Percentiles rank a stretch among this genome's conserved stretches.
These are phyloP conservation scores for Hymenotorrendiella dingleyae DNA, from an alignment of 2,329 filamentous ascomycete genomes.

Conservation along the genomic window DNA sequence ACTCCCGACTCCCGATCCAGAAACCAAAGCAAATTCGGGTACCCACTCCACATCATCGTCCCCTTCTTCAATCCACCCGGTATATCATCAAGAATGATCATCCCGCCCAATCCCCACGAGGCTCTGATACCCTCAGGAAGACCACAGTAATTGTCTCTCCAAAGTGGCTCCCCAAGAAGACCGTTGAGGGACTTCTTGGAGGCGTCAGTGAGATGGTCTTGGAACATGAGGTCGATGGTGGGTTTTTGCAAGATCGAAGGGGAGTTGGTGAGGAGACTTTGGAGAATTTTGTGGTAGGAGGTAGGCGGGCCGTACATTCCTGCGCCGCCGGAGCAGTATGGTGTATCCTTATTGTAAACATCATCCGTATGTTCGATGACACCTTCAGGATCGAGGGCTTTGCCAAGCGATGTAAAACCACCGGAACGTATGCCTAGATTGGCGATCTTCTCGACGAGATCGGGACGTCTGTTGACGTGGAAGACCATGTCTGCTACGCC, in stretches of 20 bases:
- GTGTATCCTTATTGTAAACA: slow-evolving; percentile 6
- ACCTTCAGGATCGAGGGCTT: slow-evolving; percentile 10
- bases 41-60: slow-evolving; percentile 40
- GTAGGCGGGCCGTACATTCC: slow-evolving; percentile 32
- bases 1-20: slow-evolving; percentile 36
- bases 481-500: slow-evolving; percentile 21
- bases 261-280: slow-evolving; percentile 43
- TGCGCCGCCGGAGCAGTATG: slow-evolving; percentile 29
- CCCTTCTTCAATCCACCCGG: slow-evolving; percentile 34
- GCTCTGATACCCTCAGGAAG: slow-evolving; percentile 4
- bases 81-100: slow-evolving; percentile 35
- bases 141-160: slow-evolving; percentile 17
- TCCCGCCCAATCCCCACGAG: slow-evolving; percentile 37
- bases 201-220: slow-evolving; percentile 36
- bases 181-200: slow-evolving; percentile 23
- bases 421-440: slow-evolving; percentile 19
- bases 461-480: slow-evolving; percentile 11
- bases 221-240: slow-evolving; percentile 40
- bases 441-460: slow-evolving; percentile 13
- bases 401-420: slow-evolving; percentile 11
- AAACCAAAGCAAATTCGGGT: slow-evolving; percentile 43
- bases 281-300: slow-evolving; percentile 40
- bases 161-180: slow-evolving; percentile 6
- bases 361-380: slow-evolving; percentile 9
- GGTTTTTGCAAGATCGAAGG: slow-evolving; percentile 38